Percentiles rank a stretch among this genome's conserved stretches.
Conservation (phyloP, 2,329 filamentous ascomycete genomes). For the Exutisphaerella laricina region DNA sequence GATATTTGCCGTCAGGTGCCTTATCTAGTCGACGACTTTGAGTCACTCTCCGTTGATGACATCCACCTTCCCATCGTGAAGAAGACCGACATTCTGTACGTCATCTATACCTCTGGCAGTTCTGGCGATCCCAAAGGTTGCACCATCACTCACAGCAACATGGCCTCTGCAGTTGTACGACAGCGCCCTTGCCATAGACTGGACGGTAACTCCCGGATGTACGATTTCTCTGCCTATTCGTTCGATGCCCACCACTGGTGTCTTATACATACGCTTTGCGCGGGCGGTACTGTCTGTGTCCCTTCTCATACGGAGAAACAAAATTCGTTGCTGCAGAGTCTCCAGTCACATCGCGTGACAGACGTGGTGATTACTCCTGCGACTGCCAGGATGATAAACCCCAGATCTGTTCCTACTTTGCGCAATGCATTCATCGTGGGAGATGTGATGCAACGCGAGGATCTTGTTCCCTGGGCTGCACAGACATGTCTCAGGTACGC, state of each 20-base stretch:
- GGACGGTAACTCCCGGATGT: background rate
- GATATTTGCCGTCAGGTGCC: too few relatives aligned
- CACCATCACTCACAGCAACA: conserved; percentile 10
- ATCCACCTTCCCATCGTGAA: background rate
- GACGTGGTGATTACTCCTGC: conserved; percentile 2
- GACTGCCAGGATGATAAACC: background rate
- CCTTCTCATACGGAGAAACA: conserved; percentile 16
- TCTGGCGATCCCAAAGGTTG: conserved; percentile 17
- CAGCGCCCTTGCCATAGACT: background rate
- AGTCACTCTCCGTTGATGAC: background rate
- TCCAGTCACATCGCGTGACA: background rate
- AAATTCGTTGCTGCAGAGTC: conserved; percentile 1
- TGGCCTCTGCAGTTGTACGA: conserved; percentile 4
- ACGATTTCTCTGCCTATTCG: background rate
- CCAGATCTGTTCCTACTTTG: background rate
- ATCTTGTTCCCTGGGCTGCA: conserved; percentile 36
- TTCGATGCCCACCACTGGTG: conserved; percentile 6
- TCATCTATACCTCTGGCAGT: conserved; percentile 14
- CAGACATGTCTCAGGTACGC: conserved; percentile 37
- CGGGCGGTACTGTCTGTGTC: conserved; percentile 17
- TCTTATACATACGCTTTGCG: conserved; percentile 4
- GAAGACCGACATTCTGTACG: conserved; percentile 5
- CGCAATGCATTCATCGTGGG: background rate
- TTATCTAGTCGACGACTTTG: background rate
- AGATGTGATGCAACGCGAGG: conserved; percentile 30